Conservation (phyloP, 768 basidiomycete genomes). For the Phylloporus sp. region DNA sequence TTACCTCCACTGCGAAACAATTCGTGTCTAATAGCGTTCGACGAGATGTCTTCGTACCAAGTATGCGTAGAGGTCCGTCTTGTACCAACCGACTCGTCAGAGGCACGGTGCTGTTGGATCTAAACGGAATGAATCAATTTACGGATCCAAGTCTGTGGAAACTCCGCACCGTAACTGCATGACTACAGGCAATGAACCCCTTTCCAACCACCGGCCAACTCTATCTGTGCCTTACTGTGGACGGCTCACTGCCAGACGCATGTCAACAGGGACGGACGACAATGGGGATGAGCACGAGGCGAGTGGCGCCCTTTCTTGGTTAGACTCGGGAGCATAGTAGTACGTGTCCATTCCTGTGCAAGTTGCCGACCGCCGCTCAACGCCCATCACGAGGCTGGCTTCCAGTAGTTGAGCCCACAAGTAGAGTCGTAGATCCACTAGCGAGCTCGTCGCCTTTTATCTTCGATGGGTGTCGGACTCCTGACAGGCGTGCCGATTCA, state of each 20-base stretch:
- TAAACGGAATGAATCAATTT: neutral
- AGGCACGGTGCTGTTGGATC: neutral
- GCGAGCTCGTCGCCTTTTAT: no score
- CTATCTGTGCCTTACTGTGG: constrained; percentile 10
- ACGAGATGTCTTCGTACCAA: no score
- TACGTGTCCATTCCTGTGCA: neutral
- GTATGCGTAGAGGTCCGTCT: no score
- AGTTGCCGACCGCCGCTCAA: neutral
- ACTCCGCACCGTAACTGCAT: constrained; percentile 1
- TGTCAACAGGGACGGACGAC: neutral
- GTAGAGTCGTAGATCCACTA: no score
- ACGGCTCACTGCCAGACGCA: no score
- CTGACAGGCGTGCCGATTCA: no score
- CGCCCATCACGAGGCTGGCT: no score
- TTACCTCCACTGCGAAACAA: no score
- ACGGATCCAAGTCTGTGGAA: neutral
- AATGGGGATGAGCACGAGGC: neutral
- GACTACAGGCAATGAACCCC: neutral
- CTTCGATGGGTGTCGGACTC: no score
- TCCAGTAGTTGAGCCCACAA: no score
- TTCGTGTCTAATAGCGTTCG: no score
- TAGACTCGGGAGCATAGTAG: neutral
- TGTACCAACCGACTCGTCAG: no score
- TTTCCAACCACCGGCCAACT: constrained; percentile 1
- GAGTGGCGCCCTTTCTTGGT: constrained; percentile 1